Evolutionary conservation across 495 filamentous ascomycete genomes (phyloP), one percentile per base, ranked within the genome.

Genomic region (Neurospora sublineolata): DNA sequence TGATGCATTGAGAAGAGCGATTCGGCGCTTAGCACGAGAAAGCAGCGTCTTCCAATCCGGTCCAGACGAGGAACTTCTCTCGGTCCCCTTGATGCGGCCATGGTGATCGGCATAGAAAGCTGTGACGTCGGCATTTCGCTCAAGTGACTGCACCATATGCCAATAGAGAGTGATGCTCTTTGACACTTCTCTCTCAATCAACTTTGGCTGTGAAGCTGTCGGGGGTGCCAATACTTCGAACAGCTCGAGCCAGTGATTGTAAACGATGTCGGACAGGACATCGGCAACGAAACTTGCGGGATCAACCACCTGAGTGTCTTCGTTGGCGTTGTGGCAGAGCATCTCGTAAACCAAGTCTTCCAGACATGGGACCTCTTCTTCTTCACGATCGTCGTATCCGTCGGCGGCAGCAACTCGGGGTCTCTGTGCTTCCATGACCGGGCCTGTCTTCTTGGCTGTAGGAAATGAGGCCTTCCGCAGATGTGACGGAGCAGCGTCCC

Each of bases 211-310:
- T 6, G 37, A 11, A 4, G 69, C 27, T 2, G 69, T 14, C 11
- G 74, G 73, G 0, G 73, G 52, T 6, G 75, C 71, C 16, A 81
- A 58, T 2, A 72, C 18, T 14, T 82, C 82, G 52, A 83, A 81
- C 36, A 84, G 75, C 2, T 79, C 76, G 38, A 73, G 69, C 82
- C 81, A 84, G 68, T 76, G 74, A 67, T 79, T 71, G 27, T 79
- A 68, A 14, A 72, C 74, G 5, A 78, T 46, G 46, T 81, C 76
- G 7, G 77, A 73, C 2, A 82, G 38, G n/a, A 78, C 41, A 14
- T 68, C 20, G 2, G 38, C 52, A 14, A 60, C 12, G 14, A 33
- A 60, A 6, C 23, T 60, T 60, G 52, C 52, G 2, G 52, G 52
- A 60, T 60, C 52, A 33, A 60, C 30, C 23, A 78, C 18, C 67